Base-by-base conservation (phyloP, 192 early-diverging fungal species). In the Phycomyces blakesleeanus region DNA sequence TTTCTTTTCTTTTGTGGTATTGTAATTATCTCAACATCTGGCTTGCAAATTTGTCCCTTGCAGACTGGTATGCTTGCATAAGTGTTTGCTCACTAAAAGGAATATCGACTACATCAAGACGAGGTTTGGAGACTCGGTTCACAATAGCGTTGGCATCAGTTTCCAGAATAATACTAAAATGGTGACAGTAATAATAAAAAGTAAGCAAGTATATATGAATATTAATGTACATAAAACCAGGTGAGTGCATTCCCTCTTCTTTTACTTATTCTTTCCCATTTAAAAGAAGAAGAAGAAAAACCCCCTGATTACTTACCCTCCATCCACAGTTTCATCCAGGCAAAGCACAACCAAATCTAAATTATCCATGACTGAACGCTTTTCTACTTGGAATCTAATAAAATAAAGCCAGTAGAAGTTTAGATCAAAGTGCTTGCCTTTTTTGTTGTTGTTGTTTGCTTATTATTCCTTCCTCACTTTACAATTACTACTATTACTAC, bases 261-360 rank as follows among this genome's bases (percentile, higher is more conserved):
- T 40, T n/a, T n/a, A n/a, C n/a, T n/a, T n/a, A n/a, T n/a, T 22
- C 25, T 37, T 25, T 39, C 14, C 40, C 14, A 9, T 29, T 12
- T 21, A 14, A 24, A 29, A 3, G 2, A 39, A 15, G 18, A 16
- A n/a, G n/a, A n/a, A n/a, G n/a, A n/a, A n/a, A n/a, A n/a, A n/a
- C n/a, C n/a, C n/a, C n/a, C 40, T 38, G 14, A 25, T 6, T 61
- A 57, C 53, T 69, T 82, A 93, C 91, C 91, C 96, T 64, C 95
- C 93, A 72, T 98, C 96, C 26, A 98, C 87, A 38, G 90, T 87
- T 68, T 98, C 96, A 76, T 98, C 96, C 42, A 98, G 73, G 4
- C 89, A 88, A 37, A 98, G 83, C 47, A 92, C 85, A 0, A 95
- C 90, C 58, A 95, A 80, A 78, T 98, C 96, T 38, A 93, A 77